A percentile compares a stretch with the other conserved stretches of the same genome.
Evolutionary conservation across 495 filamentous ascomycete species (phyloP).

Genomic region (Penicillium turbatum): DNA sequence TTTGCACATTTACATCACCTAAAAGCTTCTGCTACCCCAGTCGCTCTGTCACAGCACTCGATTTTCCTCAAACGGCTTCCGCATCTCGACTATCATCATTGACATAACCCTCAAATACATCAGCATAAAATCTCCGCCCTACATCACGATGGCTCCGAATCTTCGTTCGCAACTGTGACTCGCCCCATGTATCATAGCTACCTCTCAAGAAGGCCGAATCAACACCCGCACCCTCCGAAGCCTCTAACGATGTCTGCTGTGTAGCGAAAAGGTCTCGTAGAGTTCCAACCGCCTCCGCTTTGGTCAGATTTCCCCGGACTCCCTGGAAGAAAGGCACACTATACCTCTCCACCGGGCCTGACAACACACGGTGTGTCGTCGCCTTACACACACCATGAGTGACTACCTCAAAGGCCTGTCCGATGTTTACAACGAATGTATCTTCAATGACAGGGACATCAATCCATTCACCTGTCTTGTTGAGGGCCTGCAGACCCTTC

Average conservation of each 20-base stretch:
- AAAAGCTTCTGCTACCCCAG: too few species aligned
- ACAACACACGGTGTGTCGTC: slow-evolving; percentile 47
- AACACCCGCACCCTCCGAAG: slow-evolving; percentile 24
- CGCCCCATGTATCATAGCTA: slow-evolving; percentile 45
- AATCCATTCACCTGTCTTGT: slow-evolving; percentile 45
- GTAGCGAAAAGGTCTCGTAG: slow-evolving; percentile 28
- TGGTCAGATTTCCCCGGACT: slow-evolving; percentile 36
- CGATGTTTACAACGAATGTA: slow-evolving; percentile 55
- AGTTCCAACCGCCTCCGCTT: slow-evolving; percentile 30
- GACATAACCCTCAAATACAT: slow-evolving; percentile 39
- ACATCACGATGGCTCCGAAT: slow-evolving; percentile 41
- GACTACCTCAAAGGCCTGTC: slow-evolving; percentile 54
- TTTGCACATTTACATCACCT: too few species aligned
- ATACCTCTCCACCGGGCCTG: slow-evolving; percentile 29
- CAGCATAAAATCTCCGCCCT: slow-evolving; percentile 36
- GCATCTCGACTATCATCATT: slow-evolving; percentile 9
- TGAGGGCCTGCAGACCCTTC: slow-evolving; percentile 48
- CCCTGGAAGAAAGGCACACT: slow-evolving; percentile 49
- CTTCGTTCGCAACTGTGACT: slow-evolving; percentile 45
- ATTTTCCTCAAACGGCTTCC: too few species aligned
- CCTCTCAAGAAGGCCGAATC: slow-evolving; percentile 42
- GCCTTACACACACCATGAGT: slow-evolving; percentile 50
- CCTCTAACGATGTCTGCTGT: background rate
- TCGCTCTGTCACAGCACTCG: too few species aligned
- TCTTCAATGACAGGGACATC: slow-evolving; percentile 44